Base-by-base conservation (phyloP, 345 rosid species). In the Murraya koenigii region DNA sequence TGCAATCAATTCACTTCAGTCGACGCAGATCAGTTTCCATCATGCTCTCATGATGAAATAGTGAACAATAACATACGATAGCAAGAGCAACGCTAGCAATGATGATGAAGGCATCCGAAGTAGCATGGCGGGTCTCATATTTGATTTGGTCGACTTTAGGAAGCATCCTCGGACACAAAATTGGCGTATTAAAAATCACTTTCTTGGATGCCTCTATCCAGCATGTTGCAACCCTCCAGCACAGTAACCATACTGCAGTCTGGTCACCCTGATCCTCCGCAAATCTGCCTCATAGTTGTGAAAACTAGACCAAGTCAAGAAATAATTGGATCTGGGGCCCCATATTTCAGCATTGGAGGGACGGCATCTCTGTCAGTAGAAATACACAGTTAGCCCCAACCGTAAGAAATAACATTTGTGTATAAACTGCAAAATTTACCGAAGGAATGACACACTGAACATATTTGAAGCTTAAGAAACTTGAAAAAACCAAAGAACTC, bases 241-340 rank as follows among this genome's bases (percentile, higher is more conserved):
- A 2, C 47, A 3, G 17, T 44, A 41, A 56, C 47, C 69, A 35
- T 30, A 38, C 15, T 44, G 58, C 23, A 33, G 20, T 13, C 49
- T 44, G 17, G 49, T 44, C 17, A 44, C 49, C 9, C 30, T 25
- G 15, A 74, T 23, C 23, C 38, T 54, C 41, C 10, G 38, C 65
- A 74, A n/a, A 33, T 72, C 30, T 20, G 75, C 38, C 70, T 22
- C 49, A 13, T 10, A 15, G 25, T 38, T 25, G 74, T 20, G 8
- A 61, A 49, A 77, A 14, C 19, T 63, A 3, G 15, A 44, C 13
- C 17, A 44, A 44, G 17, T 87, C 86, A 89, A 71, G 83, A 81
- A 49, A 89, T 69, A 74, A 87, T 78, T 72, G 92, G 92, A 69
- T 89, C 88, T 56, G 86, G 87, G 52, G 83, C 55, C 38, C 85